These are phyloP conservation scores for Byssothecium circinans DNA, from an alignment of 2,329 filamentous ascomycete species.

Conservation along the genomic window DNA sequence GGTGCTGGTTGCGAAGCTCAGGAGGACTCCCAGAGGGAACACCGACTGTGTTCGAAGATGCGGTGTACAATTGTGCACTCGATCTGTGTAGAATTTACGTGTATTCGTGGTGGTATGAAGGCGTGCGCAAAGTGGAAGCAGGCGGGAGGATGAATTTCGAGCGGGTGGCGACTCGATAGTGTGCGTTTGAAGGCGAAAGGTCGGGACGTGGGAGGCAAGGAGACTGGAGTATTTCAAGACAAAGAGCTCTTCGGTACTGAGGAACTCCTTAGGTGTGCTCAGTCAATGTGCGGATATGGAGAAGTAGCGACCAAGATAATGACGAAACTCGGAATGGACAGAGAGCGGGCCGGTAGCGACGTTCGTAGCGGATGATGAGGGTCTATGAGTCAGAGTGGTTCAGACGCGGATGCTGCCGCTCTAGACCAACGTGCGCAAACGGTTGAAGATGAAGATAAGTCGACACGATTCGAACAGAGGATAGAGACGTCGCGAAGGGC, in stretches of 20 bases:
- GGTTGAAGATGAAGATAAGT: not conserved
- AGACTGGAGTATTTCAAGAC: not conserved
- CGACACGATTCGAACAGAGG: slow-evolving; percentile 8
- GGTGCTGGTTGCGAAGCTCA: slow-evolving; percentile 59
- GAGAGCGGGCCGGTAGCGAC: slow-evolving; percentile 16
- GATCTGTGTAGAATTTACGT: not conserved
- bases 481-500: slow-evolving; percentile 4
- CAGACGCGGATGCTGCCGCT: slow-evolving; percentile 11
- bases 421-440: slow-evolving; percentile 7
- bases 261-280: not conserved
- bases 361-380: slow-evolving; percentile 10
- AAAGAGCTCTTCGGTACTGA: not conserved
- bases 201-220: not conserved
- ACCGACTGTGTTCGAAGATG: slow-evolving; percentile 29
- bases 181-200: slow-evolving; percentile 4
- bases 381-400: slow-evolving; percentile 22
- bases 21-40: slow-evolving; percentile 43
- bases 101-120: not conserved
- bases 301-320: slow-evolving; percentile 18
- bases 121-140: not conserved
- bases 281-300: not conserved
- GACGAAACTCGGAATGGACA: slow-evolving; percentile 35
- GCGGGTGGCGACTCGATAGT: slow-evolving; percentile 10
- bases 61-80: slow-evolving; percentile 15
- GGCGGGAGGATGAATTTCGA: slow-evolving; percentile 6